phyloP scores from a whole-genome alignment of 768 basidiomycete genomes.

The Dentipellis sp. region DNA sequence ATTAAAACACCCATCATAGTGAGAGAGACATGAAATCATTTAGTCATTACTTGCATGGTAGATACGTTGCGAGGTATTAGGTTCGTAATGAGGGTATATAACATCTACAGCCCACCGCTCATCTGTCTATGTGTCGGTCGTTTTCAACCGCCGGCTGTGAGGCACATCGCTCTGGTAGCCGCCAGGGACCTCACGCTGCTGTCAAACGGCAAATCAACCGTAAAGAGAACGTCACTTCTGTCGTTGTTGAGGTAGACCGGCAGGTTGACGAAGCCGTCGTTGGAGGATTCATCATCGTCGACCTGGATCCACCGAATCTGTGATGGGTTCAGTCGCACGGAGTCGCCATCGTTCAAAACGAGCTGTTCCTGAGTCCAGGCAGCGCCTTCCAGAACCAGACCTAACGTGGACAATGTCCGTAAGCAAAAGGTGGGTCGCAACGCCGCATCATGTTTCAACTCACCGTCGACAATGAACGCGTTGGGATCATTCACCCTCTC shows the following conservation, averaged over 20 bases:
- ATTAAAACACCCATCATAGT: background rate
- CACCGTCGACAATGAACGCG: conserved; percentile 85
- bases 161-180: conserved; percentile 82
- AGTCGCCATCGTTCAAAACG: conserved; percentile 76
- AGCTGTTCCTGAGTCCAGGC: conserved; percentile 62
- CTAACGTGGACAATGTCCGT: conserved; percentile 29
- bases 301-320: conserved; percentile 82
- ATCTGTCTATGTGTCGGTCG: background rate
- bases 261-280: conserved; percentile 52
- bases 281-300: conserved; percentile 29
- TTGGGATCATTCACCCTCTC: conserved; percentile 69
- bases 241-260: conserved; percentile 91
- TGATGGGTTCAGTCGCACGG: conserved; percentile 69
- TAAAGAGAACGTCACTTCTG: conserved; percentile 86
- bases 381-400: conserved; percentile 83
- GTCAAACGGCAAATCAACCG: conserved; percentile 76
- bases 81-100: background rate
- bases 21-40: background rate
- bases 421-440: conserved; percentile 1
- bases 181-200: conserved; percentile 57
- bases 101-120: background rate
- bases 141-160: conserved; percentile 46
- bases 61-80: conserved; percentile 1
- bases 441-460: conserved; percentile 17
- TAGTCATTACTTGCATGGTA: background rate